Evolutionary conservation across 768 basidiomycete genomes (phyloP), one percentile per base, ranked within the genome.

Genomic region (Lactarius psammicola): DNA sequence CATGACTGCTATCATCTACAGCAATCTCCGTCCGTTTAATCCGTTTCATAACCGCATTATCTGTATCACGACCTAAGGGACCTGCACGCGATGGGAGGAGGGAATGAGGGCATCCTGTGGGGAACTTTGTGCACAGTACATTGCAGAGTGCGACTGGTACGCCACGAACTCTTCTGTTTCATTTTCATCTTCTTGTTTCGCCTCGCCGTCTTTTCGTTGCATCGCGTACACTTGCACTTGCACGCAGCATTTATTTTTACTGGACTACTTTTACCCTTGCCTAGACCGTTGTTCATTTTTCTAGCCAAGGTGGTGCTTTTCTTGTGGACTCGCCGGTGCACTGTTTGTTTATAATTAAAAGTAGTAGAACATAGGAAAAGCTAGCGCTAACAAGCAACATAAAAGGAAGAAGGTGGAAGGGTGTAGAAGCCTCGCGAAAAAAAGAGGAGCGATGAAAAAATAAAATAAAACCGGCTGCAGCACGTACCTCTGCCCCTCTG

Each of bases 391-490:
- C 31, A 2, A 55, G 30, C 54, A 33, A 30, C 18, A 30, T 33
- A 34, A 57, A 23, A 34, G 55, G 62, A 63, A 63, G 36, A 17
- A 26, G 18, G 23, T 66, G 60, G 67, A 68, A 68, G 54, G 42
- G 42, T 26, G 55, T 65, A 62, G 71, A 70, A 68, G 57, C 49
- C 67, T 62, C 67, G 23, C 60, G 71, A 72, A 72, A 56, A 36
- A n/a, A n/a, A n/a, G n/a, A n/a, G n/a, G n/a, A n/a, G n/a, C n/a
- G n/a, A n/a, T n/a, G n/a, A n/a, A n/a, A n/a, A 71, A 70, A 68
- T 56, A 42, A 70, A 58, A 61, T 55, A 63, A 46, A 65, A 61
- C 13, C 28, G 23, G 44, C 38, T 38, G 56, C 34, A 23, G 26
- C 44, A 46, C 57, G 33, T 6, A 55, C n/a, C 10, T 8, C 53